A percentile compares a stretch with the other conserved stretches of the same genome.
Evolutionary conservation across 371 early-diverging fungal genomes (phyloP).

Genomic region (Apophysomyces trapeziformis): DNA sequence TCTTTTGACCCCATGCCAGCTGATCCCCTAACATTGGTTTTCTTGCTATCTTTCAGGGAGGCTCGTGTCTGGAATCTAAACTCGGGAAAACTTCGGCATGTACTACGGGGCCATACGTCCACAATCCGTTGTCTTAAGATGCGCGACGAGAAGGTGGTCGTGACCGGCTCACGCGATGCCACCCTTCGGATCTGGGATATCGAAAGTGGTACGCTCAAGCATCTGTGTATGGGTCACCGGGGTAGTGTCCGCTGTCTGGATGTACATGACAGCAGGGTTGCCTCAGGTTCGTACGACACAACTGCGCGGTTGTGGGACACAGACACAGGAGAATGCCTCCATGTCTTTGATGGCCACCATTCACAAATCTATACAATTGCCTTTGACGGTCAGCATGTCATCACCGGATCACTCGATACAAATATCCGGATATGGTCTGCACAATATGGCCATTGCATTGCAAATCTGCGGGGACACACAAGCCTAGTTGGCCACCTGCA

Average conservation of each 20-base stretch:
- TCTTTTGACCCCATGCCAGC: too few relatives aligned
- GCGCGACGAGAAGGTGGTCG: slow-evolving; percentile 59
- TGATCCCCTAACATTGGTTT: slow-evolving; percentile 7
- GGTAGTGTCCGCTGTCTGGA: slow-evolving; percentile 85
- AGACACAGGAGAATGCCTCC: slow-evolving; percentile 67
- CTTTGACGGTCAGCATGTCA: slow-evolving; percentile 61
- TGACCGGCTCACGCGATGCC: slow-evolving; percentile 91
- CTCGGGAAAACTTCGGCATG: slow-evolving; percentile 69
- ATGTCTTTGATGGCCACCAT: slow-evolving; percentile 68
- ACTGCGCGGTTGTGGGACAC: slow-evolving; percentile 88
- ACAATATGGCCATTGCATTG: slow-evolving; percentile 54
- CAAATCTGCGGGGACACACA: slow-evolving; percentile 75
- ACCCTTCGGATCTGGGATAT: slow-evolving; percentile 83
- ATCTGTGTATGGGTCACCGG: slow-evolving; percentile 75
- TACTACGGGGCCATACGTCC: slow-evolving; percentile 84
- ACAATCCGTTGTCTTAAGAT: slow-evolving; percentile 89
- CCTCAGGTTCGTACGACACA: slow-evolving; percentile 89
- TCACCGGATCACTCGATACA: slow-evolving; percentile 80
- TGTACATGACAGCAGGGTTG: slow-evolving; percentile 70
- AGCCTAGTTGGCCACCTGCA: slow-evolving; percentile 80
- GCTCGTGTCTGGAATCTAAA: slow-evolving; percentile 88
- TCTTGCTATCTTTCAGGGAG: slow-evolving; percentile 39
- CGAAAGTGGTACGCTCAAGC: slow-evolving; percentile 60
- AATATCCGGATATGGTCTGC: slow-evolving; percentile 72
- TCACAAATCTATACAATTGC: slow-evolving; percentile 71